Base-by-base conservation (phyloP, 768 basidiomycete species). In the Kwoniella botswanensis region DNA sequence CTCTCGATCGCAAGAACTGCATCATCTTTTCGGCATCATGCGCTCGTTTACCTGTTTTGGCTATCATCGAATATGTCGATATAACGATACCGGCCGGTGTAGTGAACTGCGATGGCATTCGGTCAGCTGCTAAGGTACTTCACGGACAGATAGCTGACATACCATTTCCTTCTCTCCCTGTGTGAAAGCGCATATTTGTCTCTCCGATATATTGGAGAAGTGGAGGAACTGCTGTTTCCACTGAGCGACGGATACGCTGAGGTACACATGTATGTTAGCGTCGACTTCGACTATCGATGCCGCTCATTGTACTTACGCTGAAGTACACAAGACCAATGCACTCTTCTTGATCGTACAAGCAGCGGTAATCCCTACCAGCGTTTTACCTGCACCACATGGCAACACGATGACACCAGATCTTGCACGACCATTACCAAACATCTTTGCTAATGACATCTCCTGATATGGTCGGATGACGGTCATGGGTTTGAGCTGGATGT, bases 11-110 rank as follows among this genome's bases (percentile, higher is more conserved):
- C 56, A 99, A 84, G 81, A 98, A 99, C 75, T 99, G 95, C 97
- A 99, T 99, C 93, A 98, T 98, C 86, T 98, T 97, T 86, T 97
- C 94, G 18, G 97, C 93, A 80, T 96, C 94, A 82, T 98, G 94
- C n/a, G 97, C 97, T 74, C 97, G 89, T 82, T 98, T 97, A 79
- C 94, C 93, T 2, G 94, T 97, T 82, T 98, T 98, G 41, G 97
- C 96, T 63, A 99, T 95, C 97, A 99, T 99, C 4, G 96, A 98
- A 83, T 99, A 99, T 12, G 97, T 98, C 42, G 96, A 98, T 26
- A 99, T 92, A 42, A 99, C 95, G 72, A 99, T 98, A 44, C 97
- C 97, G 73, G 96, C 94, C 56, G 96, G 94, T 22, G 95, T 95
- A 9, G 92, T 90, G 85, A 99, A 99, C 94, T 98, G 13, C 13